These are phyloP conservation scores for Trichoderma guizhouense DNA, from an alignment of 2,329 filamentous ascomycete species.

Conservation along the genomic window DNA sequence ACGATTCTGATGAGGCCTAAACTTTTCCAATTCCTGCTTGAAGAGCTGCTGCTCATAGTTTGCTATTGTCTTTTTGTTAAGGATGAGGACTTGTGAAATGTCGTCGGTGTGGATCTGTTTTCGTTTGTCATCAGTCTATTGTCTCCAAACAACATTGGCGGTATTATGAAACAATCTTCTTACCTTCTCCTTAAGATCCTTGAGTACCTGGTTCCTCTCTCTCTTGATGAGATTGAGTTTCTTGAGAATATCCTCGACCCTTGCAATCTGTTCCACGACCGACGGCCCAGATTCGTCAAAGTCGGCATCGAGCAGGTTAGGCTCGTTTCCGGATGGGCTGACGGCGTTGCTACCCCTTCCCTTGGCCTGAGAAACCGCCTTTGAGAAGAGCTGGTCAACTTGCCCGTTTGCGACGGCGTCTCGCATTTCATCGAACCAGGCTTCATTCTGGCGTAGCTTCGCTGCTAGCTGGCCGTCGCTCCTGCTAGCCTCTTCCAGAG, in stretches of 20 bases:
- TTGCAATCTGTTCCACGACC: slow-evolving; percentile 83
- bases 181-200: slow-evolving; percentile 97
- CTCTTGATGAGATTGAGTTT: slow-evolving; percentile 90
- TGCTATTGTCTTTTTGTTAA: slow-evolving; percentile 95
- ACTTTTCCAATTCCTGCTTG: slow-evolving; percentile 96
- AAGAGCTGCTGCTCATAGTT: slow-evolving; percentile 92
- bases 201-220: slow-evolving; percentile 86
- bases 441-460: slow-evolving; percentile 81
- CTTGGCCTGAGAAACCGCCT: slow-evolving; percentile 76
- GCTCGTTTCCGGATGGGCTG: slow-evolving; percentile 62
- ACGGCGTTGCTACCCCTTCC: slow-evolving; percentile 58
- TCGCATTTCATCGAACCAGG: slow-evolving; percentile 93
- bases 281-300: slow-evolving; percentile 77
- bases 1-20: slow-evolving; percentile 85
- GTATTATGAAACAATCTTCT: neutral
- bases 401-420: slow-evolving; percentile 82
- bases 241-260: slow-evolving; percentile 85
- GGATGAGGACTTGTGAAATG: slow-evolving; percentile 92
- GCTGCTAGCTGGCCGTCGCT: slow-evolving; percentile 82
- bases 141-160: neutral
- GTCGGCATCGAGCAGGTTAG: slow-evolving; percentile 85
- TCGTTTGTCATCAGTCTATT: slow-evolving; percentile 23
- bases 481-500: slow-evolving; percentile 80
- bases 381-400: slow-evolving; percentile 83
- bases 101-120: slow-evolving; percentile 86